Base-by-base conservation (phyloP, 441 rosid species). In the Bruguiera hainesii region DNA sequence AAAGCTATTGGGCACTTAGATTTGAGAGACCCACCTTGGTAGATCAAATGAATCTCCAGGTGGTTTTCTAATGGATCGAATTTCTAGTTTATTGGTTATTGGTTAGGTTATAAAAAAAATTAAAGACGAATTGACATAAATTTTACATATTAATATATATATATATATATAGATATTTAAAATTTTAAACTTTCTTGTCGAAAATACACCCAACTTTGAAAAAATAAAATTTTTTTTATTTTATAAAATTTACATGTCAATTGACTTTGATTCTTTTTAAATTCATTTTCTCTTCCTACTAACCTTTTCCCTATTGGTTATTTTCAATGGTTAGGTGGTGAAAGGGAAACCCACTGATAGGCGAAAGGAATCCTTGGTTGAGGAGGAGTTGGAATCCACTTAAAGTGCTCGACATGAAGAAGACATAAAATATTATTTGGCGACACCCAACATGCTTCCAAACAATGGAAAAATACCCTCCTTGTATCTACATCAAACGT, bases 361-460 rank as follows among this genome's bases (percentile, higher is more conserved):
- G 78, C 76, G 76, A 76, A 79, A 55, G 75, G 75, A 64, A 64
- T 68, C 74, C 70, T 53, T 76, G 85, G 86, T 86, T 84, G 90
- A 83, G 80, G 91, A 77, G 82, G 93, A 87, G 97, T 85, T 89
- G 93, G 97, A 85, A 79, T 85, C 97, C 95, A 91, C 91, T 83
- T 79, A 28, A 81, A 79, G 78, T 55, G 18, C 56, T n/a, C 56
- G 23, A n/a, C 23, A 6, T 50, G 55, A 19, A 51, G 83, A 85
- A 76, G 79, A 72, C 78, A 71, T 74, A 64, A 71, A 42, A 57
- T 72, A 51, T 80, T 23, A 26, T 26, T 11, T 8, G 15, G 25
- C 18, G 28, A 23, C 16, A 10, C 26, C 16, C 29, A 55, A 55
- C 30, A 53, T 21, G 28, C 57, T 21, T 53, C 29, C 57, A 53